Evolutionary conservation across 306 rosid genomes (phyloP).

Genomic region (Prunus mongolica): DNA sequence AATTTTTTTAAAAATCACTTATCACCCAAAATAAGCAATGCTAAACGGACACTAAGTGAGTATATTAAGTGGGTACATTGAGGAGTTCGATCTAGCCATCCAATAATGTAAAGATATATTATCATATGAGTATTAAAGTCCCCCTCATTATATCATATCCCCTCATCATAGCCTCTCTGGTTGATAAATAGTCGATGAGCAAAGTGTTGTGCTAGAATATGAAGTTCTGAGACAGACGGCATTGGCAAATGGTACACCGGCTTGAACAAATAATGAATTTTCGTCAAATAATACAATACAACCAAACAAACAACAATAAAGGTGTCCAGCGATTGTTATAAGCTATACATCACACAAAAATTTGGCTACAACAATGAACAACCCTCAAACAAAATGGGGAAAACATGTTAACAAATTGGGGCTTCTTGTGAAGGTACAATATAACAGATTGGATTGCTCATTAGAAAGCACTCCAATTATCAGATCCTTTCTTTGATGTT

Average conservation of each 20-base stretch:
- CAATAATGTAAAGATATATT: too few relatives aligned
- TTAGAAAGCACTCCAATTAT: conserved; percentile 85
- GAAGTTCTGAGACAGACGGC: too few relatives aligned
- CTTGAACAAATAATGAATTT: background rate
- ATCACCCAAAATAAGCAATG: too few relatives aligned
- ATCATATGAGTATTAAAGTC: too few relatives aligned
- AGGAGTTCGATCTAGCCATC: too few relatives aligned
- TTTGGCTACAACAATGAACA: conserved; percentile 45
- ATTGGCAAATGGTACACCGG: background rate
- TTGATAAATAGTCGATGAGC: too few relatives aligned
- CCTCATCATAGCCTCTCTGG: too few relatives aligned
- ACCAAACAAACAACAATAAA: conserved; percentile 33
- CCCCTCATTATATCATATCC: too few relatives aligned
- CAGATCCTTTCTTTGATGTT: conserved; percentile 65
- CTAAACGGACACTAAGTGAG: too few relatives aligned
- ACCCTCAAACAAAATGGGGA: conserved; percentile 37
- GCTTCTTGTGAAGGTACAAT: background rate
- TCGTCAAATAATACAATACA: conserved; percentile 32
- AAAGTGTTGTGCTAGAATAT: too few relatives aligned
- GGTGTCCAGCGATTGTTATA: conserved; percentile 35
- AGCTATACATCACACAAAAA: conserved; percentile 58
- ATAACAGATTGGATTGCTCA: conserved; percentile 8
- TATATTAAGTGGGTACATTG: too few relatives aligned
- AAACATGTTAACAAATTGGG: conserved; percentile 15
- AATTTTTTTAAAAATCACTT: too few relatives aligned